Conservation (phyloP, 805 yeast species). For the Ogataea zsoltii region DNA sequence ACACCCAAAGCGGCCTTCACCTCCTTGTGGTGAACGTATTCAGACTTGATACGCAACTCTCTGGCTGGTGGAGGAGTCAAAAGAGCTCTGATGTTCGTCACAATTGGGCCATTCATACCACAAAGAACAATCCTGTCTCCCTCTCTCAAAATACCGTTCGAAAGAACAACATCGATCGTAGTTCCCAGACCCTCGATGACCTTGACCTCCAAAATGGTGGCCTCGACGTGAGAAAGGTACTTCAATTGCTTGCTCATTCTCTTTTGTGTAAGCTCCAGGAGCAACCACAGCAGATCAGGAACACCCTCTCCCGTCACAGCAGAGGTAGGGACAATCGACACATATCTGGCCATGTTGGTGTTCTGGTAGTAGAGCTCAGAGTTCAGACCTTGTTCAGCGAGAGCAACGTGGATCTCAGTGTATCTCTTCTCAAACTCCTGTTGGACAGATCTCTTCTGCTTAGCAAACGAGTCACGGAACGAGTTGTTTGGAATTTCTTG, state of each 20-base stretch:
- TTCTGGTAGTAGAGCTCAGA: constrained; percentile 95
- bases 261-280: constrained; percentile 94
- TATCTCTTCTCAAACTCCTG: constrained; percentile 89
- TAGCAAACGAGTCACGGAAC: constrained; percentile 88
- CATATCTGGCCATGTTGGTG: constrained; percentile 89
- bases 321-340: constrained; percentile 96
- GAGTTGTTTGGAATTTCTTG: constrained; percentile 85
- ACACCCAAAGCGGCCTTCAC: constrained; percentile 99
- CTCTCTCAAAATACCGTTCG: constrained; percentile 94
- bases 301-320: constrained; percentile 99
- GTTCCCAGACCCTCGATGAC: constrained; percentile 98
- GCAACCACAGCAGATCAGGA: constrained; percentile 94
- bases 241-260: constrained; percentile 98
- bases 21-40: constrained; percentile 93
- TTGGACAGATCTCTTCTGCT: constrained; percentile 82
- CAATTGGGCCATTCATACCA: constrained; percentile 98
- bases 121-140: constrained; percentile 95
- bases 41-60: constrained; percentile 95
- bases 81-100: constrained; percentile 91
- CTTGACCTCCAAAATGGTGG: constrained; percentile 95
- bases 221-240: constrained; percentile 92
- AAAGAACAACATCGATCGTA: constrained; percentile 94
- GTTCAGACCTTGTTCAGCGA: constrained; percentile 98
- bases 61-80: constrained; percentile 97
- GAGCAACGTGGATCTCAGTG: constrained; percentile 80